phyloP scores from a whole-genome alignment of 805 yeast species.

The Yarrowia sp. region DNA sequence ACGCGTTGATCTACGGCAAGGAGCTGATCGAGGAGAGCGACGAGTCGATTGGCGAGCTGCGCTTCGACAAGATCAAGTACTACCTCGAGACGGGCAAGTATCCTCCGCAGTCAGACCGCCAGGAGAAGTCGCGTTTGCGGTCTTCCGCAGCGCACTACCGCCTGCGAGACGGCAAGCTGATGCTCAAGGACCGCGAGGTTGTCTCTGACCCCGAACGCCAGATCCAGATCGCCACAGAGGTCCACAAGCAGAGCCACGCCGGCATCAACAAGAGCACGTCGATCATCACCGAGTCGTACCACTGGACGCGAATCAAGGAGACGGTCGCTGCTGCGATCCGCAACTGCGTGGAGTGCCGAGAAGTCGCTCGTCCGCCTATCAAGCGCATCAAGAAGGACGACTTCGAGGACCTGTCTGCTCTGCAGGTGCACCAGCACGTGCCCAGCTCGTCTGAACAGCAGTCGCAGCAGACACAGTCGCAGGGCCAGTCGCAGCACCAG shows the following conservation, averaged over 20 bases:
- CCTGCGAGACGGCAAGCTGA: slow-evolving; percentile 65
- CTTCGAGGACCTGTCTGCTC: slow-evolving; percentile 30
- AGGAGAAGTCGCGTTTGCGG: slow-evolving; percentile 83
- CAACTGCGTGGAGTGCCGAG: slow-evolving; percentile 72
- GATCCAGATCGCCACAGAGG: slow-evolving; percentile 64
- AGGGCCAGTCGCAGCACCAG: background rate
- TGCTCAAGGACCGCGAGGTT: slow-evolving; percentile 80
- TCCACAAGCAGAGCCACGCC: slow-evolving; percentile 69
- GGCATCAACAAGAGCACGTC: slow-evolving; percentile 90
- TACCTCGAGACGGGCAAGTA: slow-evolving; percentile 82
- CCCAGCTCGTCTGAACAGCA: slow-evolving; percentile 2
- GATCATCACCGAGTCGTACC: slow-evolving; percentile 71
- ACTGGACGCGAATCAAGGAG: slow-evolving; percentile 88
- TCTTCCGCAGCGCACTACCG: slow-evolving; percentile 74
- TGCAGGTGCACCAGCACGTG: slow-evolving; percentile 9
- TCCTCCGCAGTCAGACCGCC: slow-evolving; percentile 78
- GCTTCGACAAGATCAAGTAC: slow-evolving; percentile 73
- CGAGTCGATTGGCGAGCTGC: slow-evolving; percentile 43
- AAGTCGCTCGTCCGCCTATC: slow-evolving; percentile 39
- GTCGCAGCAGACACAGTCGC: background rate
- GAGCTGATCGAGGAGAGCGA: slow-evolving; percentile 61
- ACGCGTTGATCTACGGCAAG: slow-evolving; percentile 80
- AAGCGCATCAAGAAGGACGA: slow-evolving; percentile 34
- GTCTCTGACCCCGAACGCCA: slow-evolving; percentile 73
- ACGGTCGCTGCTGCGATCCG: slow-evolving; percentile 78